Evolutionary conservation across 2,329 filamentous ascomycete genomes (phyloP).

Genomic region (Tolypocladium capitatum): DNA sequence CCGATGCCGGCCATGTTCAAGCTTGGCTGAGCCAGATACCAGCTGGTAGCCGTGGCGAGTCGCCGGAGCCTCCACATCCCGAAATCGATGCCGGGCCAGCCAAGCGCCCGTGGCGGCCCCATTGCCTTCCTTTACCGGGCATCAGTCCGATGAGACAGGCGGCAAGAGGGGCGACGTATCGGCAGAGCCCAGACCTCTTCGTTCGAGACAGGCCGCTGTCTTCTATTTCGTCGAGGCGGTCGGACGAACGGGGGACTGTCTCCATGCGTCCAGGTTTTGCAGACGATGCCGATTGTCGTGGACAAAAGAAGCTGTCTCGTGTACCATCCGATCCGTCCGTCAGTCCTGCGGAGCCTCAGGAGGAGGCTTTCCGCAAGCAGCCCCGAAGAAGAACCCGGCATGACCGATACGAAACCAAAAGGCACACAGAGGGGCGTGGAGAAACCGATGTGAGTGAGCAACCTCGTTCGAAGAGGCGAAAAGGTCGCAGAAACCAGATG

Average conservation of each 20-base stretch:
- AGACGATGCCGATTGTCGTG: not conserved
- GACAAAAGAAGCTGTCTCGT: not conserved
- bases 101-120: not conserved
- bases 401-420: slow-evolving; percentile 6
- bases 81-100: not conserved
- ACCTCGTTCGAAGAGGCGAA: slow-evolving; percentile 1
- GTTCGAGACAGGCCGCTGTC: slow-evolving; percentile 1
- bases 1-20: not conserved
- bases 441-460: not conserved
- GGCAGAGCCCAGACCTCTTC: slow-evolving; percentile 1
- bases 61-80: too few relatives aligned
- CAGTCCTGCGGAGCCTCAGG: not conserved
- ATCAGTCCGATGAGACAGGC: not conserved
- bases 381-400: slow-evolving; percentile 2
- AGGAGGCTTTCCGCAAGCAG: not conserved
- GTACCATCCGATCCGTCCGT: not conserved
- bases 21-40: slow-evolving; percentile 1
- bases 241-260: not conserved
- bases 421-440: not conserved
- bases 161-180: not conserved
- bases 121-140: not conserved
- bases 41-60: not conserved
- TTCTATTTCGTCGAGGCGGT: not conserved
- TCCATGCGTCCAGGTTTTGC: not conserved
- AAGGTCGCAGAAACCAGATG: slow-evolving; percentile 12